Evolutionary conservation across 73 alveolate genomes (phyloP), one percentile per base, ranked within the genome.

Genomic region (Stentor coeruleus): DNA sequence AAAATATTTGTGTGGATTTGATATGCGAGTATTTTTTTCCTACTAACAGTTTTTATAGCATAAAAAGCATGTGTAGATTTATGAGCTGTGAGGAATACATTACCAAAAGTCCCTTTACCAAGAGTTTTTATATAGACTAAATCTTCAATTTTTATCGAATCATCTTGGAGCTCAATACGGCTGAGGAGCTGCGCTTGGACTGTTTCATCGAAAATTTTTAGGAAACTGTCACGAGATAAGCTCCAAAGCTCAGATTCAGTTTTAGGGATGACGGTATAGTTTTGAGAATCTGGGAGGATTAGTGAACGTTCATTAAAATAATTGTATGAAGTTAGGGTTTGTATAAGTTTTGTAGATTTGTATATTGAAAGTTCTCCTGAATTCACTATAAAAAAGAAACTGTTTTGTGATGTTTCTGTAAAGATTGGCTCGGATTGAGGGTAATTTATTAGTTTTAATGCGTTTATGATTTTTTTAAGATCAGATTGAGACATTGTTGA

Each of bases 91-190:
- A 87, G 38, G 86, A 74, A 87, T 3, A 86, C 93, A 58, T 85
- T 86, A 11, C 93, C 93, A 86, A 77, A 86, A 59, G 72, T 76
- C 26, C 93, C 93, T 77, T 81, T 36, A 26, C 93, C 93, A 72
- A 87, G 76, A 72, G 42, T 31, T 35, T 59, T 74, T 15, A 83
- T 59, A n/a, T 72, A 74, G 14, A 77, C 59, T 37, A 87, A 55
- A 38, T 86, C 60, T 30, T 87, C 91, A 36, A 87, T 39, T 86
- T 33, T 2, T n/a, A 82, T 35, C 35, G n/a, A 30, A 14, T 74
- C 66, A 75, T 82, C 88, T 75, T 82, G 88, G 14, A 82, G 26
- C 39, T 74, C 74, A 28, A 82, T 55, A 35, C 88, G 58, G 14
- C 40, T 31, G 31, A 82, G 36, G 15, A 82, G 59, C n/a, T 74